phyloP scores from a whole-genome alignment of 805 yeast species.

The Kluyveromyces siamensis region DNA sequence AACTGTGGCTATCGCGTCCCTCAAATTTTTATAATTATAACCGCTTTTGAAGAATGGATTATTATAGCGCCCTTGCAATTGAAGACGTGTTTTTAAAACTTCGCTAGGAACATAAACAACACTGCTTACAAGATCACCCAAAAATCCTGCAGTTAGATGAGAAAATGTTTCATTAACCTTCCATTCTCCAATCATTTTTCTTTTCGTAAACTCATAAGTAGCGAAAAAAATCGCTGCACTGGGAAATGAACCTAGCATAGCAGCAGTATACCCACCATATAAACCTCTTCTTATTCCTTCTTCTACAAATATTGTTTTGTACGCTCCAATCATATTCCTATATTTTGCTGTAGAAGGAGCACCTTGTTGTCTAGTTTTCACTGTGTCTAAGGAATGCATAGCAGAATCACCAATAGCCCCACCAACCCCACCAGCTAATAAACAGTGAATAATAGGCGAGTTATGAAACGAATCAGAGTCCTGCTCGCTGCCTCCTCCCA shows the following conservation, averaged over 20 bases:
- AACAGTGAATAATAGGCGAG: slow-evolving; percentile 44
- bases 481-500: neutral
- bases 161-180: slow-evolving; percentile 69
- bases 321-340: slow-evolving; percentile 67
- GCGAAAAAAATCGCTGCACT: slow-evolving; percentile 92
- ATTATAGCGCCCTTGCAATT: slow-evolving; percentile 81
- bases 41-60: slow-evolving; percentile 74
- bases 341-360: slow-evolving; percentile 59
- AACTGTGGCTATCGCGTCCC: slow-evolving; percentile 62
- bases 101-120: slow-evolving; percentile 91
- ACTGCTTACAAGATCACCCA: slow-evolving; percentile 90
- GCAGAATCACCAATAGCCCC: slow-evolving; percentile 86
- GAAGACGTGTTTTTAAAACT: slow-evolving; percentile 86
- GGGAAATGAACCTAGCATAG: slow-evolving; percentile 87
- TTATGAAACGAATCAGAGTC: neutral
- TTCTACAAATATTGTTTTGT: slow-evolving; percentile 60
- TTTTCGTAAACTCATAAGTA: slow-evolving; percentile 75
- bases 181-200: slow-evolving; percentile 54
- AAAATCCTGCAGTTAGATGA: slow-evolving; percentile 75
- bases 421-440: slow-evolving; percentile 90
- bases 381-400: slow-evolving; percentile 96
- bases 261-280: slow-evolving; percentile 89
- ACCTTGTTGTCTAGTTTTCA: slow-evolving; percentile 97
- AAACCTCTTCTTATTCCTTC: slow-evolving; percentile 83
- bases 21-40: slow-evolving; percentile 72